phyloP scores from a whole-genome alignment of 306 rosid genomes.

The Potentilla sterilis region DNA sequence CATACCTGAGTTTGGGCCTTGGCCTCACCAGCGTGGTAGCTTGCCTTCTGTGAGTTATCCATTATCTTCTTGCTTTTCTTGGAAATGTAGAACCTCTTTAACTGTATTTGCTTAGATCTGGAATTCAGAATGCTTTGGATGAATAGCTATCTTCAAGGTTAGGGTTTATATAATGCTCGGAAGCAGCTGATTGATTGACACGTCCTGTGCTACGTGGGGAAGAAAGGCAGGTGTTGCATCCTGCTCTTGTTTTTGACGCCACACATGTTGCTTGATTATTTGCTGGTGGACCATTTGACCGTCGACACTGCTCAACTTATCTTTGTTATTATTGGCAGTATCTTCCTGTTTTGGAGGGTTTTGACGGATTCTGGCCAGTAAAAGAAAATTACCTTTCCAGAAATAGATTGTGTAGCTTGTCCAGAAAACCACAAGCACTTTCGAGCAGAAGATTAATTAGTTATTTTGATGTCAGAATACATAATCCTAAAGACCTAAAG shows the following conservation, averaged over 20 bases:
- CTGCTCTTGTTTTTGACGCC: not conserved
- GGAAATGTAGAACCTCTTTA: not conserved
- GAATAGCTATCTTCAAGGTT: not conserved
- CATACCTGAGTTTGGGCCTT: slow-evolving; percentile 55
- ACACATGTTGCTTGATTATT: not conserved
- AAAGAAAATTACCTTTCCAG: not conserved
- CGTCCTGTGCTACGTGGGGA: not conserved
- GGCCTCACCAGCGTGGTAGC: slow-evolving; percentile 51
- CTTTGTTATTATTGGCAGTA: not conserved
- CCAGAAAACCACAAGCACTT: not conserved
- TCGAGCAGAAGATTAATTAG: not conserved
- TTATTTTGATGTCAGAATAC: not conserved
- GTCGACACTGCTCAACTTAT: not conserved
- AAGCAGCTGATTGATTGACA: not conserved
- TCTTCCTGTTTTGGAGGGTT: not conserved
- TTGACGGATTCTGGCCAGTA: not conserved
- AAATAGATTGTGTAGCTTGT: not conserved
- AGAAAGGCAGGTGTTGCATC: not conserved
- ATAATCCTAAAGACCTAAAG: no score
- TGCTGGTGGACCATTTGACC: not conserved
- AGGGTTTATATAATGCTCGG: not conserved
- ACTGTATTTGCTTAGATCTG: not conserved
- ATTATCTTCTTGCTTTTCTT: not conserved
- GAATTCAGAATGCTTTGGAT: not conserved
- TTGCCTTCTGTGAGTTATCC: slow-evolving; percentile 40